Conservation (phyloP, 306 rosid genomes). For the Sicyos baderoa region DNA sequence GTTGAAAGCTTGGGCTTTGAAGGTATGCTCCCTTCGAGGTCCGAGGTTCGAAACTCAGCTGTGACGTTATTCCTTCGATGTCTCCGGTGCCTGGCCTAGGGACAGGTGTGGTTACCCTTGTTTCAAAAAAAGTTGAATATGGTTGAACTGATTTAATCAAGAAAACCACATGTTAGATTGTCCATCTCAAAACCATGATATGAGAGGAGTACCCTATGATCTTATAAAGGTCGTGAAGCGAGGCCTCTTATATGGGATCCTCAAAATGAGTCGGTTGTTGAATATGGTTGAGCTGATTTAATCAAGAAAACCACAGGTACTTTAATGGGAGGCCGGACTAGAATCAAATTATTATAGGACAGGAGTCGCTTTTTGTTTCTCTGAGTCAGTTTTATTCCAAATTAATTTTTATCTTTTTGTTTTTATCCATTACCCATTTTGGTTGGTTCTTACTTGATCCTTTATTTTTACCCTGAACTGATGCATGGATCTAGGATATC, state of each 20-base stretch:
- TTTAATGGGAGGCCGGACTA: background rate
- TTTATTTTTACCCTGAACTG: background rate
- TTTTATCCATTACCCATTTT: slow-evolving; percentile 3
- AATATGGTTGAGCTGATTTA: background rate
- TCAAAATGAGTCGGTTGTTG: background rate
- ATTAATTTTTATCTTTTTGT: background rate
- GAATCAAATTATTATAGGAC: background rate
- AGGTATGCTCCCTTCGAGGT: no score
- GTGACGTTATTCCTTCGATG: no score
- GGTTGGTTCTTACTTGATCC: background rate
- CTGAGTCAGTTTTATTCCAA: background rate
- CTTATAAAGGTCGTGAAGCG: no score
- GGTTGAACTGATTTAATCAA: background rate
- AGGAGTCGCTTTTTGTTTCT: background rate
- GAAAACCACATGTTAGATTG: background rate
- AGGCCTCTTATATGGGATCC: no score
- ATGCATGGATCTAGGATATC: background rate
- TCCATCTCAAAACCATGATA: no score
- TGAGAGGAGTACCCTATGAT: no score
- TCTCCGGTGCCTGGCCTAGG: no score
- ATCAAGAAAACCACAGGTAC: background rate
- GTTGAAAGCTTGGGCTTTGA: no score
- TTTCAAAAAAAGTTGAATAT: no score
- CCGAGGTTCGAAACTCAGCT: no score
- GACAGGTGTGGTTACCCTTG: no score